Base-by-base conservation (phyloP, 2,329 filamentous ascomycete species). In the Parafenestella ontariensis region DNA sequence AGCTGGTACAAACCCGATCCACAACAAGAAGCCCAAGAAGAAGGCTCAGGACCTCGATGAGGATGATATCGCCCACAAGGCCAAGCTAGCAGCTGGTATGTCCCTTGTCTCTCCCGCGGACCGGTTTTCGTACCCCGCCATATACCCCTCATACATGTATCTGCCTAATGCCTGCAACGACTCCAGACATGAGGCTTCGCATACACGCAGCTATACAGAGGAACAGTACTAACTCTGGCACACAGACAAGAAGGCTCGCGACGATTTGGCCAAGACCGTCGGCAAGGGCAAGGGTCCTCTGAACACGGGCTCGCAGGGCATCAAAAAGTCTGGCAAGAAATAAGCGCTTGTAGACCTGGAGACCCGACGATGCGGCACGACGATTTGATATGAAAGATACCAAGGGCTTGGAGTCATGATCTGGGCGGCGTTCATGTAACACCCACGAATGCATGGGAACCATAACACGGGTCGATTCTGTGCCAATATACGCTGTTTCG, bases 311-410 rank as follows among this genome's bases (percentile, higher is more conserved):
- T 78, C 83, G 44, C 91, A 96, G 80, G 92, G 92, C 59, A 96
- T 98, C 83, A 97, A 97, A 88, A 97, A 96, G 87, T 95, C 90
- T 59, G 93, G 92, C 78, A 96, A 97, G 69, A 96, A 97, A 88
- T 96, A 68, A 71, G 59, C 66, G 57, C 29, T 20, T 36, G 39
- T 44, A 29, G 23, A n/a, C 33, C 17, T 6, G 24, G 13, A 26
- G 47, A 42, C 20, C 21, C 44, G 37, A 39, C 52, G 39, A 31
- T 31, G 44, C 41, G 37, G 49, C 46, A 54, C 44, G 49, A 59
- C 44, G 57, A 58, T 56, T 57, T 56, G 49, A 58, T 49, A 58
- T 57, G 53, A 51, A 56, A 62, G 67, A 72, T 70, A 72, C 68
- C 68, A 40, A 51, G 57, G 54, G 46, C 42, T 54, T 59, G 61